Evolutionary conservation across 2,329 filamentous ascomycete genomes (phyloP).

Genomic region (Stemphylium beticola): DNA sequence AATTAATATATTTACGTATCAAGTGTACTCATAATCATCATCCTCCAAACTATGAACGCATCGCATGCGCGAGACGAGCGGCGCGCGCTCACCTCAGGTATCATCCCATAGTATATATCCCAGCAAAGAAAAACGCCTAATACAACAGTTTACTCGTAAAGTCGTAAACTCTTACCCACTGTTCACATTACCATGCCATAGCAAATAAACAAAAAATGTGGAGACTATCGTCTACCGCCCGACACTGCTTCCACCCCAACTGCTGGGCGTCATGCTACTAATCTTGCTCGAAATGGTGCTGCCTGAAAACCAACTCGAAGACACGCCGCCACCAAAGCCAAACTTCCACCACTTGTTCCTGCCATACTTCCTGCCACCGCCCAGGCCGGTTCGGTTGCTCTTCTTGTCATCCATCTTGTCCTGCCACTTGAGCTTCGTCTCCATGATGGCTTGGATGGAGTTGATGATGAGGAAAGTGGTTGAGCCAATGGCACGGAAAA

Average conservation of each 20-base stretch:
- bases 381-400: slow-evolving; percentile 31
- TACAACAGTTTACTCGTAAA: slow-evolving; percentile 8
- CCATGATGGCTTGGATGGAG: slow-evolving; percentile 80
- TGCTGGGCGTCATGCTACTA: slow-evolving; percentile 40
- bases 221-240: slow-evolving; percentile 12
- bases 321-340: slow-evolving; percentile 37
- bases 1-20: background rate
- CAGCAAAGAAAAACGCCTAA: slow-evolving; percentile 4
- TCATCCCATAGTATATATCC: slow-evolving; percentile 11
- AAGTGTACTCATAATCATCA: slow-evolving; percentile 7
- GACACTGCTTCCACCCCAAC: slow-evolving; percentile 42
- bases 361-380: slow-evolving; percentile 31
- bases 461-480: slow-evolving; percentile 85
- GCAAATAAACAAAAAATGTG: no score
- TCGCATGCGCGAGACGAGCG: background rate
- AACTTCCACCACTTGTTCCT: slow-evolving; percentile 28
- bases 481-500: slow-evolving; percentile 85
- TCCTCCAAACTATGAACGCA: slow-evolving; percentile 6
- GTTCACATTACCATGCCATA: slow-evolving; percentile 9
- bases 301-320: slow-evolving; percentile 46
- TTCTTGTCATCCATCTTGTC: slow-evolving; percentile 44
- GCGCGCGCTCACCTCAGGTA: slow-evolving; percentile 8
- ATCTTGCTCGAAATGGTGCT: slow-evolving; percentile 49
- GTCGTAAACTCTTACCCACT: slow-evolving; percentile 6
- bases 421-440: slow-evolving; percentile 74